Conservation (phyloP, 1,284 basidiomycete species). For the Cutaneotrichosporon mucoides region DNA sequence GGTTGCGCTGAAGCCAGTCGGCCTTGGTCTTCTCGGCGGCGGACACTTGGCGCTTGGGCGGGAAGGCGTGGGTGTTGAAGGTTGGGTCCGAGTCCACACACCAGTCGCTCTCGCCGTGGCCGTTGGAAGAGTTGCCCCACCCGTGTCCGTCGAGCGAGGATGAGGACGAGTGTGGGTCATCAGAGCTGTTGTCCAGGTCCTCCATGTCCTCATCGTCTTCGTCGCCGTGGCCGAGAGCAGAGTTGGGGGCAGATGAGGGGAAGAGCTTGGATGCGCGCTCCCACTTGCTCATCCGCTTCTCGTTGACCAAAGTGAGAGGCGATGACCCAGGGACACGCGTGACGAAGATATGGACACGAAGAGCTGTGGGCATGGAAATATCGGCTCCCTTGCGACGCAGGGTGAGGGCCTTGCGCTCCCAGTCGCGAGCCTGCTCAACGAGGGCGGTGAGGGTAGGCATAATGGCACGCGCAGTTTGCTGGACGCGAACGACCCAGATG, state of each 20-base stretch:
- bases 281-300: conserved; percentile 2
- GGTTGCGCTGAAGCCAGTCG: conserved; percentile 27
- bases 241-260: background rate
- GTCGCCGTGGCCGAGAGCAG: background rate
- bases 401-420: conserved; percentile 31
- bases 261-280: background rate
- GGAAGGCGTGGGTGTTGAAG: background rate
- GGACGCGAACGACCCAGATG: conserved; percentile 44
- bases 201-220: conserved; percentile 1
- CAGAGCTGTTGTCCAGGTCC: conserved; percentile 1
- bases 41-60: background rate
- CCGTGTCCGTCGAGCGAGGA: background rate
- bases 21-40: conserved; percentile 27
- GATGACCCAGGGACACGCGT: conserved; percentile 35
- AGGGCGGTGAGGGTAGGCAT: conserved; percentile 35
- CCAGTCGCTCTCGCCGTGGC: background rate
- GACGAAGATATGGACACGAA: conserved; percentile 43
- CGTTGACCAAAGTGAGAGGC: conserved; percentile 31
- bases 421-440: conserved; percentile 35
- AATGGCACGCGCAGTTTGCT: conserved; percentile 37
- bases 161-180: conserved; percentile 1
- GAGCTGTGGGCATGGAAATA: conserved; percentile 26
- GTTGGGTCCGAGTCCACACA: background rate
- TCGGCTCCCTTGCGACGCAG: conserved; percentile 24
- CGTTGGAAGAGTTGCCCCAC: too few species aligned